Conservation (phyloP, 2,329 filamentous ascomycete genomes). For the Colletotrichum sp. region DNA sequence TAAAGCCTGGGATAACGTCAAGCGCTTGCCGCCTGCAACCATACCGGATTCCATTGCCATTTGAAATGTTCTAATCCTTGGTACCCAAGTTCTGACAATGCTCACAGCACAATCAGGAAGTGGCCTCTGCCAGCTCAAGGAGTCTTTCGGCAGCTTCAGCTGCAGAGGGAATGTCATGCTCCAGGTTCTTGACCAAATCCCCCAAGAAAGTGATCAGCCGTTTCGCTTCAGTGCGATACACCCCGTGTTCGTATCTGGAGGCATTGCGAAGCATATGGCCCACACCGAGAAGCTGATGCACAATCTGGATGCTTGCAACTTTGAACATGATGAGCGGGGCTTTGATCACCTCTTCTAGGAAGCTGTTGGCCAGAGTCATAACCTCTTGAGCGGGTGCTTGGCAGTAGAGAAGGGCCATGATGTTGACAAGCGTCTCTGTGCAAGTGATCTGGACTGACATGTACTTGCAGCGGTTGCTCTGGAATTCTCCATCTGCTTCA, state of each 20-base stretch:
- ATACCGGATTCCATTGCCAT: background rate
- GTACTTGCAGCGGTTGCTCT: background rate
- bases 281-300: background rate
- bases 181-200: background rate
- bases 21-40: rapidly evolving
- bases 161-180: background rate
- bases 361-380: background rate
- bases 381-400: background rate
- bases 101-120: background rate
- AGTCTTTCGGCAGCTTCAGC: background rate
- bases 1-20: rapidly evolving
- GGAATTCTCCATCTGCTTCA: background rate
- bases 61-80: background rate
- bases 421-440: background rate
- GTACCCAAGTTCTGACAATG: background rate
- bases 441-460: background rate
- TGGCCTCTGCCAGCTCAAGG: background rate
- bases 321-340: background rate
- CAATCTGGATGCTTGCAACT: background rate
- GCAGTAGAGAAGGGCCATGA: background rate
- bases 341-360: background rate
- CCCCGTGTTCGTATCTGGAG: background rate
- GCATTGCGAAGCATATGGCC: background rate
- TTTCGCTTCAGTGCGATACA: background rate
- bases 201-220: background rate